Base-by-base conservation (phyloP, 192 early-diverging fungal species). In the Linnemannia zychae region DNA sequence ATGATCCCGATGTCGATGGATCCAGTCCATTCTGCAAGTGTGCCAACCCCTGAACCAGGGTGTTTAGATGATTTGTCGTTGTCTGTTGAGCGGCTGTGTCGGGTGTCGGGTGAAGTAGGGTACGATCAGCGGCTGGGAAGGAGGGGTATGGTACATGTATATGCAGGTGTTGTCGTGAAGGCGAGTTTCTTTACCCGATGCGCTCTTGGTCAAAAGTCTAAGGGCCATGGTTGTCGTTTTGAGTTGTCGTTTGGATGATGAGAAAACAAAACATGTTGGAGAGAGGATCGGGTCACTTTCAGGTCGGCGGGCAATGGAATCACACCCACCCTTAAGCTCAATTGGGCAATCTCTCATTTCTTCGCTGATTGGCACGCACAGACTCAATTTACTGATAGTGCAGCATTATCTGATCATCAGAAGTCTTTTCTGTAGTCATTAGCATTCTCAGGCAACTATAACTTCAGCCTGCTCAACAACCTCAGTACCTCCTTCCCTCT, bases 121-220 rank as follows among this genome's bases (percentile, higher is more conserved):
- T 24, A 24, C 22, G 52, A 57, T 24, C 52, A n/a, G 52, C 52
- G 6, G n/a, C n/a, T 20, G 17, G 2, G 28, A 60, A 31, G 3
- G 24, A 63, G n/a, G 28, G 34, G 3, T 44, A 37, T 2, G 12
- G 46, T 9, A 0, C 28, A 48, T 34, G 44, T 53, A n/a, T 47
- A 47, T 48, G 53, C 12, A 4, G 11, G 38, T 52, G 53, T 9
- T 17, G 1, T 38, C 65, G 13, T 12, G 40, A 31, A 7, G 66
- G 18, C 24, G 17, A 52, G 34, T 72, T 38, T 20, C 60, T 24
- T 84, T 85, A 85, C 83, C 83, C 83, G 83, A 79, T 67, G 83
- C 74, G 83, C 83, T 85, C 83, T 85, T 85, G 83, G 83, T 79
- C 83, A 85, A 85, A 85, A 85, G 83, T 71, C 83, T 67, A 57